Base-by-base conservation (phyloP, 2,329 filamentous ascomycete genomes). In the Pestalotiopsis sp. region DNA sequence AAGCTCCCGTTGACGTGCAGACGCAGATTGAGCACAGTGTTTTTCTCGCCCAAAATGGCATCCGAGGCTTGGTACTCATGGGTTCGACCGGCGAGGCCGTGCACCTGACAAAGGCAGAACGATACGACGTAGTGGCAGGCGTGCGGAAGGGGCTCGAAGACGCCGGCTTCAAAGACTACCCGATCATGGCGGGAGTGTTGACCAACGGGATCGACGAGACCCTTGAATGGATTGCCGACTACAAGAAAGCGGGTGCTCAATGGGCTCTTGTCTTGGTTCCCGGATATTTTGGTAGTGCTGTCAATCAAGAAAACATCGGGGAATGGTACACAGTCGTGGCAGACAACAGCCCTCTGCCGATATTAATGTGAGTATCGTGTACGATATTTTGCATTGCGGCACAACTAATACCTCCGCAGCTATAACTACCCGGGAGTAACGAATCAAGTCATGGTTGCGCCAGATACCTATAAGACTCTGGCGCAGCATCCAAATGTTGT, bases 41-140 rank as follows among this genome's bases (percentile, higher is more conserved):
- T 6, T 89, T 88, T 75, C 86, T 91, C 49, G 89, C 89, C 45
- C 82, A 84, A 66, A 84, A 85, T 72, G 89, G 90, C 68, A 86
- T 91, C 73, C 83, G 82, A 38, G 89, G 90, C 25, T 81, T 91
- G 31, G 87, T 91, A 11, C 81, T 91, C 56, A 84, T 91, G 64
- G 90, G 90, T 27, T 89, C 85, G 56, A 91, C 89, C 0, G 90
- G 90, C 69, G 90, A 91, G 77, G 87, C 88, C 0, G 86, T 91
- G 57, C 89, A 90, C 77, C 81, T 91, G 63, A 84, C 86, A 25
- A 82, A 82, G n/a, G 74, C 80, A 20, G 89, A 91, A 72, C 87
- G 89, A 41, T 81, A 81, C 68, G 79, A 83, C 59, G 79, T 91
- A 62, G 82, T 91, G 56, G 79, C 80, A 20, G 84, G 84, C 65